Evolutionary conservation across 371 early-diverging fungal species (phyloP), one percentile per base, ranked within the genome.

Genomic region (Actinomortierella ambigua): DNA sequence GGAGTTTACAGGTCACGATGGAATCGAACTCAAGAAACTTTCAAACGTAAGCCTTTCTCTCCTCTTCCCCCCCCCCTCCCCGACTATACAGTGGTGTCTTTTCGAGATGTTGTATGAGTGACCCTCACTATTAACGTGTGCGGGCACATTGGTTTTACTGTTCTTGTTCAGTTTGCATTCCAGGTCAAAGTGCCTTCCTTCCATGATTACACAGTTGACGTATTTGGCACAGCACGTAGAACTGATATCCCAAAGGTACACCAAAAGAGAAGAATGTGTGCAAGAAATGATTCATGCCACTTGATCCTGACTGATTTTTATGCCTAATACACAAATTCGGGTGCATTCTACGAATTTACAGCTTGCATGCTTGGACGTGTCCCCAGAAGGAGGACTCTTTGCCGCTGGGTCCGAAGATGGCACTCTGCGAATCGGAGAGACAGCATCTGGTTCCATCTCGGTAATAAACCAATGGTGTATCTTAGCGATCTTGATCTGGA

Each of bases 361-460:
- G 88, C 57, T 82, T 8, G 61, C 61, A 13, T 77, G 81, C 20
- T 42, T 88, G 26, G 84, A 82, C 65, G 67, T 85, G 0, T 84
- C 88, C 3, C 84, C 84, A 24, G 81, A 83, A 61, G 84, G 82
- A 1, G 78, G 70, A 23, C 57, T 84, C 11, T 85, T 82, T 65
- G 86, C 80, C n/a, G 63, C 75, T 28, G 82, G 79, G 48, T 65
- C 73, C 52, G 82, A 77, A 7, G 61, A 63, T 24, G 77, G 76
- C 22, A 65, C 61, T 18, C 18, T 84, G 18, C 59, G 75, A 40
- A 53, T 87, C 28, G 84, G 83, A 34, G 70, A 73, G 22, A 39
- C 82, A 1, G 61, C 55, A 8, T 67, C 76, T 27, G 84, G 83
- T 11, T 52, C 77, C 22, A 43, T 68, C 1, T 75, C 70, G 55